Percentiles rank a stretch among this genome's conserved stretches.
Conservation (phyloP, 129 eudicot species). For the Pittosporum tobira region DNA sequence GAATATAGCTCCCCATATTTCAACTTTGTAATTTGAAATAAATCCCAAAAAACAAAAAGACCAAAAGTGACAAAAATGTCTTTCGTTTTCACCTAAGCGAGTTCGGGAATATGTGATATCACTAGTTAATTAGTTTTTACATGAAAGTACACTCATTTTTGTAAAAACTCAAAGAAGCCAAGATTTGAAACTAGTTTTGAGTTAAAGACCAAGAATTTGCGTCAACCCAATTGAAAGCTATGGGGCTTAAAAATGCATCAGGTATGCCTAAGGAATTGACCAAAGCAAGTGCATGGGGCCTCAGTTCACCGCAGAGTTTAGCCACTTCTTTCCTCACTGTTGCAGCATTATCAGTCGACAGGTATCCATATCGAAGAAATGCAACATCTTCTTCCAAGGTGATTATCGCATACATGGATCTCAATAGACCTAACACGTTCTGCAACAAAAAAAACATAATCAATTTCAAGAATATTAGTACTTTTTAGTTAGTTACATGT, state of each 20-base stretch:
- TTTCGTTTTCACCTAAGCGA: too few relatives aligned
- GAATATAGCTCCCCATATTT: too few relatives aligned
- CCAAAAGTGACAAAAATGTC: too few relatives aligned
- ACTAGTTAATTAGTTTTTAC: too few relatives aligned
- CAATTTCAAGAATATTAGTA: too few relatives aligned
- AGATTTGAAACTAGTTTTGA: constrained; percentile 16
- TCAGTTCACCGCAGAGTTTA: constrained; percentile 64
- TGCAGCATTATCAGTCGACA: constrained; percentile 66
- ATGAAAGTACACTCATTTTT: too few relatives aligned
- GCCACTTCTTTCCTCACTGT: constrained; percentile 70
- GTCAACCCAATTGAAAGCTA: constrained; percentile 86
- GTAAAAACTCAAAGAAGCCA: too few relatives aligned
- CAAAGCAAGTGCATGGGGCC: constrained; percentile 84
- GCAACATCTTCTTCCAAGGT: constrained; percentile 80
- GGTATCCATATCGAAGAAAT: constrained; percentile 81
- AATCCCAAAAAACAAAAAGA: too few relatives aligned
- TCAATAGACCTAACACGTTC: constrained; percentile 52
- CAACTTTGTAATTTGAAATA: too few relatives aligned
- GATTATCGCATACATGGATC: constrained; percentile 62
- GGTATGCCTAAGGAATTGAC: constrained; percentile 89
- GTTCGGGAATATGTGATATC: too few relatives aligned
- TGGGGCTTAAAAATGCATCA: constrained; percentile 83
- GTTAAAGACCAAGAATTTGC: constrained; percentile 71
- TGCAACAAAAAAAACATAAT: constrained; percentile 30
- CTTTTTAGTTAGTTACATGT: too few relatives aligned